Evolutionary conservation across 2,329 filamentous ascomycete genomes (phyloP).

Genomic region (Emmonsiellopsis sp.): DNA sequence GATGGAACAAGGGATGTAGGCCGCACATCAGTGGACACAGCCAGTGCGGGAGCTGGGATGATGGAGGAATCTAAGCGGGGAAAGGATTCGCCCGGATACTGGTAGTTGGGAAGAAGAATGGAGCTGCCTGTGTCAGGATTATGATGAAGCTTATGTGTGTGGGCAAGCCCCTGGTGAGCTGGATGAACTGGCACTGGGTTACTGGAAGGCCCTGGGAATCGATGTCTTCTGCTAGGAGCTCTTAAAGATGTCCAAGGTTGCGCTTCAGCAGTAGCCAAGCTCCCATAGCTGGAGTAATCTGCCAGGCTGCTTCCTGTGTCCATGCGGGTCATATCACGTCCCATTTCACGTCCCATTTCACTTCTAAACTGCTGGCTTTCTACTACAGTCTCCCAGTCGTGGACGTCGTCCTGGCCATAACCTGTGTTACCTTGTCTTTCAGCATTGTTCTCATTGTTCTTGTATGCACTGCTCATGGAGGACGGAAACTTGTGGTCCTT

Average conservation of each 20-base stretch:
- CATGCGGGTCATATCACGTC: conserved; percentile 1
- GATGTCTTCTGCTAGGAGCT: not conserved
- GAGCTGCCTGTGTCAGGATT: conserved; percentile 3
- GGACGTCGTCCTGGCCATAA: conserved; percentile 9
- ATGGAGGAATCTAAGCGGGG: not conserved
- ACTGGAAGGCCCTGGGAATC: conserved; percentile 4
- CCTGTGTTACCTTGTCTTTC: not conserved
- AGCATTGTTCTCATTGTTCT: not conserved
- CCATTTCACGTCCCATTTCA: conserved; percentile 1
- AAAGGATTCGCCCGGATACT: not conserved
- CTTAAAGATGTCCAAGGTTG: conserved; percentile 1
- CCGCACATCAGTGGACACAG: conserved; percentile 8
- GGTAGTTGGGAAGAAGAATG: conserved; percentile 7
- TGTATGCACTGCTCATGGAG: not conserved
- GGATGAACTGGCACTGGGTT: conserved; percentile 3
- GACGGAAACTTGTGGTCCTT: not conserved
- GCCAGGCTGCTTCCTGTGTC: conserved; percentile 18
- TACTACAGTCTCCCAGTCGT: conserved; percentile 20
- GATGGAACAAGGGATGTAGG: conserved; percentile 6
- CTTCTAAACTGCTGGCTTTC: conserved; percentile 13
- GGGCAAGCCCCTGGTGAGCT: not conserved
- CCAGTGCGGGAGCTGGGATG: conserved; percentile 6
- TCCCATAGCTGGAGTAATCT: conserved; percentile 17
- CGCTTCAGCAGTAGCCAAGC: conserved; percentile 6
- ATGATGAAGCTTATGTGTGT: conserved; percentile 6